Base-by-base conservation (phyloP, 2,329 filamentous ascomycete genomes). In the Dactylonectria macrodidyma region DNA sequence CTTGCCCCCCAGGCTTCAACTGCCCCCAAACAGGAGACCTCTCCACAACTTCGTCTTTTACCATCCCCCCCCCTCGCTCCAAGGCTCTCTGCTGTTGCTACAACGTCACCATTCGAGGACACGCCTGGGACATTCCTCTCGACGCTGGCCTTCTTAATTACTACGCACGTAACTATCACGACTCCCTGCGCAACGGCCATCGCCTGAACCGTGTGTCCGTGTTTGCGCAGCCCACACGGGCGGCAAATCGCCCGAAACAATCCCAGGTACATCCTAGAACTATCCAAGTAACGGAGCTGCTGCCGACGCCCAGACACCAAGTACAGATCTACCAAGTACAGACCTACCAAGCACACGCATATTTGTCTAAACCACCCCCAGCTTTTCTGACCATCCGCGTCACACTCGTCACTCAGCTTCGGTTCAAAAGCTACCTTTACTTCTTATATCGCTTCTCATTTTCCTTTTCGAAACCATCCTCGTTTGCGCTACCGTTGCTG, bases 181-280 rank as follows among this genome's bases (percentile, higher is more conserved):
- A 44, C 1, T 44, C 41, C 8, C 51, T 10, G n/a, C 9, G n/a
- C 51, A n/a, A 30, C 30, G 26, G 44, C 54, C 14, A 10, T 33
- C 54, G 24, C 54, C 59, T 58, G 59, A 36, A 62, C 47, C 59
- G 36, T 38, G 59, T 41, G 64, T 46, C 58, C 51, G 19, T 24
- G 38, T 52, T 56, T 59, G 59, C 54, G 64, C 64, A 51, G 26
- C 41, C 59, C 55, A 50, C 30, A 3, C 50, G 46, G 59, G 57
- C 62, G 48, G 58, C 58, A 47, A 58, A 57, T 55, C 58, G 47
- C 52, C 63, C 63, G 36, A 66, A 66, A 62, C 63, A 47, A 46
- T 58, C 52, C 52, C 46, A 46, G 52, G 24, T 3, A n/a, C 24
- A 58, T 48, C 64, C 64, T 66, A 59, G 58, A 47, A 66, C 64